Conservation (phyloP, 352 stramenopile genomes). For the Phytophthora litchii region DNA sequence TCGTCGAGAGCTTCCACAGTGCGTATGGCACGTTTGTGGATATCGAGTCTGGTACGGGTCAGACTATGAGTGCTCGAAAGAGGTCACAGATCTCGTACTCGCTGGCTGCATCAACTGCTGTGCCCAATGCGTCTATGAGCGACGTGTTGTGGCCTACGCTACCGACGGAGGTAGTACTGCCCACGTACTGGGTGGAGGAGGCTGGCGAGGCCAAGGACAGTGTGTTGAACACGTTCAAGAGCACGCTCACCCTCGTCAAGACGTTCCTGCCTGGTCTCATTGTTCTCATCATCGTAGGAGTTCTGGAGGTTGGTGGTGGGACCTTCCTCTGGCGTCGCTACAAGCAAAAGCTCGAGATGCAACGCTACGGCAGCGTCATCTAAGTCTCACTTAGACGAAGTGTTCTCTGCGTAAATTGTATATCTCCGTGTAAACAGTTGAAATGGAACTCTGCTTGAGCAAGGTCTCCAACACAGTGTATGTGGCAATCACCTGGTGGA, state of each 20-base stretch:
- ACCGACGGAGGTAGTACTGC: conserved; percentile 59
- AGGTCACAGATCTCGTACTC: conserved; percentile 67
- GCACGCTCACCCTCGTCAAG: conserved; percentile 44
- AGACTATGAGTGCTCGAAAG: conserved; percentile 73
- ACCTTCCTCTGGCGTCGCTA: conserved; percentile 52
- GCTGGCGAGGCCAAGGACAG: conserved; percentile 45
- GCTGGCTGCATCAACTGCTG: conserved; percentile 44
- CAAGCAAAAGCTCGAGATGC: conserved; percentile 28
- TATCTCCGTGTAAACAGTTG: not conserved
- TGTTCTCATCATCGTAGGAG: conserved; percentile 54
- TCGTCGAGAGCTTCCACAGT: conserved; percentile 51
- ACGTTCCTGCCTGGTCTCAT: conserved; percentile 68
- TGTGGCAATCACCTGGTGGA: too few species aligned
- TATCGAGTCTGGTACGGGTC: conserved; percentile 67
- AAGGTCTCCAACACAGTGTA: too few species aligned
- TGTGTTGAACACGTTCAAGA: conserved; percentile 58
- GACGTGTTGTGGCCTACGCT: conserved; percentile 66
- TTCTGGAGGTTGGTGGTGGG: conserved; percentile 41
- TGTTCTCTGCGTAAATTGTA: too few species aligned
- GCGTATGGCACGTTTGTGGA: conserved; percentile 68
- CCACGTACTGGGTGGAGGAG: conserved; percentile 68
- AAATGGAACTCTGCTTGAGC: too few species aligned
- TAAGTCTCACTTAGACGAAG: conserved; percentile 5
- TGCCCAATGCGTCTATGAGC: conserved; percentile 52
- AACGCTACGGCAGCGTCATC: conserved; percentile 41